phyloP scores from a whole-genome alignment of 148 eudicot genomes.

The Rhododendron ferrugineum region DNA sequence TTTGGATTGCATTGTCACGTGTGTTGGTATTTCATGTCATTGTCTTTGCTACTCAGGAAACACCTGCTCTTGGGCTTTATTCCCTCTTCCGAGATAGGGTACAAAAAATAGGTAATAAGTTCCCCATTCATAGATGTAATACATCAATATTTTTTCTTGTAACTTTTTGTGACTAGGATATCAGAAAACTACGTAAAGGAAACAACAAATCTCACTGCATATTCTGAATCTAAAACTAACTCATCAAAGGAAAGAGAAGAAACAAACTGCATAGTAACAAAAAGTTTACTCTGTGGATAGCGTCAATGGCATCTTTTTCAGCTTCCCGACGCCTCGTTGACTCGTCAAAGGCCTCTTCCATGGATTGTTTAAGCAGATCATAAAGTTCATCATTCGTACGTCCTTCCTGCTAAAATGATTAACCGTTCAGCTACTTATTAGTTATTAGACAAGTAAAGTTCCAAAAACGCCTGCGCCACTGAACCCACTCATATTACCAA shows the following conservation, averaged over 20 bases:
- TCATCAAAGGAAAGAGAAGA: neutral
- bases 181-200: neutral
- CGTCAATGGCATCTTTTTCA: conserved; percentile 59
- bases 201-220: neutral
- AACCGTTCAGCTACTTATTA: neutral
- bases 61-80: no score
- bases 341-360: conserved; percentile 75
- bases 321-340: conserved; percentile 65
- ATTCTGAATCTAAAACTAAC: neutral
- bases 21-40: no score
- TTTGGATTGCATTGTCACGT: no score
- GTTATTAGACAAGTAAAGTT: neutral
- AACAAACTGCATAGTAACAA: neutral
- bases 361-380: conserved; percentile 59
- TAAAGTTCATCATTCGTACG: conserved; percentile 39
- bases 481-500: neutral
- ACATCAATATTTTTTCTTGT: no score
- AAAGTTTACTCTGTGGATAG: conserved; percentile 53
- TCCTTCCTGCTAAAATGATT: conserved; percentile 38
- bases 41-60: no score
- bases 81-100: no score
- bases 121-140: no score
- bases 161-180: no score
- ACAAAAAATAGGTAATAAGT: no score
- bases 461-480: neutral